Percentiles rank a stretch among this genome's conserved stretches.
Evolutionary conservation across 345 rosid species (phyloP).

Genomic region (Noccaea caerulescens): DNA sequence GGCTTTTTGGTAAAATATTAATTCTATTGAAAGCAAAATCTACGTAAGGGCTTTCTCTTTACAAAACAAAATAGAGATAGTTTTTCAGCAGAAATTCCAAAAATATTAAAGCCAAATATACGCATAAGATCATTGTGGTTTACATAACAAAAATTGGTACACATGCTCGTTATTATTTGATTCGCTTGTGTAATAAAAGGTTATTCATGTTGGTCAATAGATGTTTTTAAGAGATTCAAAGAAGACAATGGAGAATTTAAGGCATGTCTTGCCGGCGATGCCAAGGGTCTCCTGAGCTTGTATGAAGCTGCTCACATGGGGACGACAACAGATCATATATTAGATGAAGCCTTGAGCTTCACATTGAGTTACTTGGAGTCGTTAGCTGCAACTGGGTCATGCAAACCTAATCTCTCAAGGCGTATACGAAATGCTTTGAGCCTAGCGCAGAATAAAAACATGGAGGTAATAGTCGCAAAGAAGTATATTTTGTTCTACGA

Average conservation of each 20-base stretch:
- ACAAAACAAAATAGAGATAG: too few relatives aligned
- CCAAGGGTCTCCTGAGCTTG: constrained; percentile 45
- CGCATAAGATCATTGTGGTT: too few relatives aligned
- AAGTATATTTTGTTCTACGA: constrained; percentile 6
- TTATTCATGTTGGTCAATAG: constrained; percentile 10
- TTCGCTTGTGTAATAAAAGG: neutral
- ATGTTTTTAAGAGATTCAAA: constrained; percentile 42
- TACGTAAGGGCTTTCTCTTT: too few relatives aligned
- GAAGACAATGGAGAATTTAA: constrained; percentile 37
- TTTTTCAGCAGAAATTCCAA: too few relatives aligned
- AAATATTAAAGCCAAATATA: too few relatives aligned
- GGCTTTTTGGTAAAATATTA: too few relatives aligned
- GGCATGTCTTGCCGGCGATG: constrained; percentile 25
- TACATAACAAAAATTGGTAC: too few relatives aligned
- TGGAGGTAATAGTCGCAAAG: neutral
- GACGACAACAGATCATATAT: constrained; percentile 39
- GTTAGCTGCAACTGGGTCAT: neutral
- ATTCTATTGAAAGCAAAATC: too few relatives aligned
- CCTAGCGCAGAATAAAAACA: neutral
- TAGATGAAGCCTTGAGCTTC: constrained; percentile 44
- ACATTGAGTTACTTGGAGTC: constrained; percentile 19
- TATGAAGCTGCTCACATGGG: constrained; percentile 48
- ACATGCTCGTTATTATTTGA: too few relatives aligned
- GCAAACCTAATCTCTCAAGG: neutral
- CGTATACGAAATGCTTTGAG: neutral